A percentile compares a stretch with the other conserved stretches of the same genome.
phyloP scores from a whole-genome alignment of 73 alveolate species.

The Symbiodinium pilosum region DNA sequence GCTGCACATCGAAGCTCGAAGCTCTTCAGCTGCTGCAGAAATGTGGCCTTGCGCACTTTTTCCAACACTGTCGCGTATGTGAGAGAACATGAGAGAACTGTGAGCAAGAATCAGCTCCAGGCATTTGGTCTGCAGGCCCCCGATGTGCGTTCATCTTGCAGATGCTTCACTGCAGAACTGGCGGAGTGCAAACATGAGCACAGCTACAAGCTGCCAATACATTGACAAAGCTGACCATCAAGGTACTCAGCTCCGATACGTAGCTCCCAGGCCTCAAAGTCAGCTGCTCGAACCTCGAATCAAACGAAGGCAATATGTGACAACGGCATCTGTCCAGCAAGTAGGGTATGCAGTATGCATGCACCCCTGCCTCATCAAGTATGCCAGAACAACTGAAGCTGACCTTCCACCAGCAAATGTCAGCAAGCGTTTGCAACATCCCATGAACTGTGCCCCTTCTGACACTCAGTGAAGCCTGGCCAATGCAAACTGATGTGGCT shows the following conservation, averaged over 20 bases:
- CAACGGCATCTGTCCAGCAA: background rate
- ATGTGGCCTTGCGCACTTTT: background rate
- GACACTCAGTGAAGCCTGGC: no score
- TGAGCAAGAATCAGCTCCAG: background rate
- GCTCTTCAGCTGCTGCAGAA: background rate
- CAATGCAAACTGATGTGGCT: no score
- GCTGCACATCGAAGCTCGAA: no score
- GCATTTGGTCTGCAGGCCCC: slow-evolving; percentile 14
- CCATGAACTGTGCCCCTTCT: no score
- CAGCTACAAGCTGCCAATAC: background rate
- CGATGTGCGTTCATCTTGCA: background rate
- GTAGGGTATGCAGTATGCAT: background rate
- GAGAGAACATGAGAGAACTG: no score
- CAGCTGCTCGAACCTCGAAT: background rate
- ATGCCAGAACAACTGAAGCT: slow-evolving; percentile 47
- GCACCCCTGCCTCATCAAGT: slow-evolving; percentile 41
- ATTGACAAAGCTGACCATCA: background rate
- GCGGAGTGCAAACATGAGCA: background rate
- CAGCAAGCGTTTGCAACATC: no score
- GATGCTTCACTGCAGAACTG: background rate
- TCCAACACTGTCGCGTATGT: no score
- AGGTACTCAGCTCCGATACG: no score
- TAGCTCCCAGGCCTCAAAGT: background rate
- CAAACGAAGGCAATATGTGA: no score
- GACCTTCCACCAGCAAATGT: slow-evolving; percentile 30